These are phyloP conservation scores for Thozetella sp. DNA, from an alignment of 495 filamentous ascomycete species.

Conservation along the genomic window DNA sequence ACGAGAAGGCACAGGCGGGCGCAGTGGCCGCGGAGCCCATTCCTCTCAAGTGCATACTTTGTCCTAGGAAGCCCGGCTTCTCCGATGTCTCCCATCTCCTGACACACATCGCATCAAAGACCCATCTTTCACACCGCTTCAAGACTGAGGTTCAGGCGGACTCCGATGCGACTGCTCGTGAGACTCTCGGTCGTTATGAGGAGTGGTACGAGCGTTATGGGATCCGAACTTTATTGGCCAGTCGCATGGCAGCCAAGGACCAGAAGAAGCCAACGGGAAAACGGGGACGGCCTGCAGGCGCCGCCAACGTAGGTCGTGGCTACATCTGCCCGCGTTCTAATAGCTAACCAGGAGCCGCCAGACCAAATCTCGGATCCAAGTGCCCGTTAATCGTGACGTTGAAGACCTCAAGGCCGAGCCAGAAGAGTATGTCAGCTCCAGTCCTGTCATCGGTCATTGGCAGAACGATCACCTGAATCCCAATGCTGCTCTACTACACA, in stretches of 20 bases:
- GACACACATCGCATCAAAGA: conserved; percentile 85
- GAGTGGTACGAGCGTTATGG: conserved; percentile 68
- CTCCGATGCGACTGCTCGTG: conserved; percentile 50
- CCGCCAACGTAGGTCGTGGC: conserved; percentile 11
- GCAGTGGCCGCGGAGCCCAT: conserved; percentile 28
- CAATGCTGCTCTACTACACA: conserved; percentile 5
- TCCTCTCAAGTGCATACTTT: conserved; percentile 76
- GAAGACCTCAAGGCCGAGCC: conserved; percentile 30
- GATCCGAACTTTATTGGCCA: conserved; percentile 66
- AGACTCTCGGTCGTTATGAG: conserved; percentile 62
- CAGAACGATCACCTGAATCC: conserved; percentile 1
- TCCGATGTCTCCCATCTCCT: conserved; percentile 88
- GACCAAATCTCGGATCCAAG: not conserved
- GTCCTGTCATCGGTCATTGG: conserved; percentile 11
- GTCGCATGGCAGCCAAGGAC: conserved; percentile 73
- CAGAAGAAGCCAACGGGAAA: conserved; percentile 49
- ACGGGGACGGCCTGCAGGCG: conserved; percentile 14
- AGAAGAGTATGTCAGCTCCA: conserved; percentile 14
- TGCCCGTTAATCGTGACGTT: not conserved
- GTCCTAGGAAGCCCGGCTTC: conserved; percentile 74
- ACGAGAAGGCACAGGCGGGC: conserved; percentile 4
- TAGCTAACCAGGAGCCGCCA: not conserved
- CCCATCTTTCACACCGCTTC: conserved; percentile 75
- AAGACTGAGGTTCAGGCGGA: conserved; percentile 67
- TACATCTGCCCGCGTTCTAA: no score